These are phyloP conservation scores for Mucor mucedo DNA, from an alignment of 371 early-diverging fungal species.

Conservation along the genomic window DNA sequence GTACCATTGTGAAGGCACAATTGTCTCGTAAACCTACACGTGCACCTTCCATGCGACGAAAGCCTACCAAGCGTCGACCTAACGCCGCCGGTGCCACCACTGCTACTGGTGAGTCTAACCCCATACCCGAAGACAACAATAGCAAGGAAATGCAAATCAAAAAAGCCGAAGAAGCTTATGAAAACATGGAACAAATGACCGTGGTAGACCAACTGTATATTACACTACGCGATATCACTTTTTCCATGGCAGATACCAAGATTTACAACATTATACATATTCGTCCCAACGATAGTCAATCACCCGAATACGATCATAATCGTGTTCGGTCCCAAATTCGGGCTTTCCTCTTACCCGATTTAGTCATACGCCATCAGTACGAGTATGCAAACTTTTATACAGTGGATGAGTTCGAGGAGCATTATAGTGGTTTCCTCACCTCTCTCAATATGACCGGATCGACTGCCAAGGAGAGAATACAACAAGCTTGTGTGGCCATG, in stretches of 20 bases:
- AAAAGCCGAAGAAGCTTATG: slow-evolving; percentile 49
- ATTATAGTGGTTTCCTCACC: slow-evolving; percentile 43
- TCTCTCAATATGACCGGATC: slow-evolving; percentile 32
- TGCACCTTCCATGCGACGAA: slow-evolving; percentile 68
- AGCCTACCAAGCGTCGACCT: slow-evolving; percentile 42
- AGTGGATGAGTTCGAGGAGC: slow-evolving; percentile 60
- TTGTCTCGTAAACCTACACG: slow-evolving; percentile 73
- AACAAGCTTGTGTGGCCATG: slow-evolving; percentile 34
- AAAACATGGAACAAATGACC: slow-evolving; percentile 58
- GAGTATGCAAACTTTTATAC: slow-evolving; percentile 65
- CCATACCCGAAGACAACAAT: slow-evolving; percentile 18
- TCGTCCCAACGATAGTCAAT: slow-evolving; percentile 68
- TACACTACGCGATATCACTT: slow-evolving; percentile 68
- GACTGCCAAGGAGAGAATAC: slow-evolving; percentile 27
- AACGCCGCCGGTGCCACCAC: slow-evolving; percentile 6
- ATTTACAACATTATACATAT: slow-evolving; percentile 86
- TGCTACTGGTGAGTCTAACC: not conserved
- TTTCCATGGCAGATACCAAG: slow-evolving; percentile 73
- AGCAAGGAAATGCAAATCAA: slow-evolving; percentile 34
- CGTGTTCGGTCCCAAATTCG: slow-evolving; percentile 66
- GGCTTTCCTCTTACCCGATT: slow-evolving; percentile 61
- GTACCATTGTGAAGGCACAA: slow-evolving; percentile 49
- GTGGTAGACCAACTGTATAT: slow-evolving; percentile 64
- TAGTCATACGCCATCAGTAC: slow-evolving; percentile 51
- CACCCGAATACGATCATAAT: slow-evolving; percentile 52